Evolutionary conservation across 225 moss, liverwort and hornwort genomes (phyloP).

Genomic region (Asterella californica): DNA sequence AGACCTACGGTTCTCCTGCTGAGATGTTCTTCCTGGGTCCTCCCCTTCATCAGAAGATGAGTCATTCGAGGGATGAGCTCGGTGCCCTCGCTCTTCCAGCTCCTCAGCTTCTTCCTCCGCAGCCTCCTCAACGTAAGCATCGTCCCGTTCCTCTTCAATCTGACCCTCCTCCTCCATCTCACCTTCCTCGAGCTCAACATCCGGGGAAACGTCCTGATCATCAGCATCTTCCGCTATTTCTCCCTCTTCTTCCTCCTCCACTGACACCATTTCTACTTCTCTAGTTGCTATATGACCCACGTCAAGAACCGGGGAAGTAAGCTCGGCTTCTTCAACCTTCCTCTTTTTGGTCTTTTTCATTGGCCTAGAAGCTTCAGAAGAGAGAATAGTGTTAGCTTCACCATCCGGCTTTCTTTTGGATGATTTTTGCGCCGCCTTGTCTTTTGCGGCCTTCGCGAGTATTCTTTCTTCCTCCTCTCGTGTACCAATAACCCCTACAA

Average conservation of each 20-base stretch:
- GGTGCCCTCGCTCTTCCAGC: slow-evolving; percentile 46
- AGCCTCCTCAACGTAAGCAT: slow-evolving; percentile 24
- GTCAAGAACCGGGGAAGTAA: slow-evolving; percentile 28
- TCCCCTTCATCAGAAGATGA: slow-evolving; percentile 69
- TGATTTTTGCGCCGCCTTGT: slow-evolving; percentile 38
- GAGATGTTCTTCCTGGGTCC: slow-evolving; percentile 31
- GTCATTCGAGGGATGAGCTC: slow-evolving; percentile 37
- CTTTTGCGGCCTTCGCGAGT: slow-evolving; percentile 62
- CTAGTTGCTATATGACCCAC: slow-evolving; percentile 44
- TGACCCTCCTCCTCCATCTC: slow-evolving; percentile 48
- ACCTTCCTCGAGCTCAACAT: slow-evolving; percentile 63
- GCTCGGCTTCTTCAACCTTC: slow-evolving; percentile 20
- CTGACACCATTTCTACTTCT: slow-evolving; percentile 53
- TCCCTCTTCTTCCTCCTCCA: slow-evolving; percentile 72
- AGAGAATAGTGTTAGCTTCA: not conserved
- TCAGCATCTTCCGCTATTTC: slow-evolving; percentile 64
- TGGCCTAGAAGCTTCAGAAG: slow-evolving; percentile 14
- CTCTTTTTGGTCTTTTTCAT: slow-evolving; percentile 27
- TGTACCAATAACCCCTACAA: slow-evolving; percentile 80
- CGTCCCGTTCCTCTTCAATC: slow-evolving; percentile 19
- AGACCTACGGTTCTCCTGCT: slow-evolving; percentile 36
- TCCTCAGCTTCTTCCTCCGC: slow-evolving; percentile 48
- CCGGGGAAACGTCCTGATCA: slow-evolving; percentile 44
- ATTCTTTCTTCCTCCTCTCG: slow-evolving; percentile 89
- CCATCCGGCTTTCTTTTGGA: slow-evolving; percentile 33